phyloP scores from a whole-genome alignment of 1,139 yeast genomes.

The Zhuliangozyma parablackwelliae region DNA sequence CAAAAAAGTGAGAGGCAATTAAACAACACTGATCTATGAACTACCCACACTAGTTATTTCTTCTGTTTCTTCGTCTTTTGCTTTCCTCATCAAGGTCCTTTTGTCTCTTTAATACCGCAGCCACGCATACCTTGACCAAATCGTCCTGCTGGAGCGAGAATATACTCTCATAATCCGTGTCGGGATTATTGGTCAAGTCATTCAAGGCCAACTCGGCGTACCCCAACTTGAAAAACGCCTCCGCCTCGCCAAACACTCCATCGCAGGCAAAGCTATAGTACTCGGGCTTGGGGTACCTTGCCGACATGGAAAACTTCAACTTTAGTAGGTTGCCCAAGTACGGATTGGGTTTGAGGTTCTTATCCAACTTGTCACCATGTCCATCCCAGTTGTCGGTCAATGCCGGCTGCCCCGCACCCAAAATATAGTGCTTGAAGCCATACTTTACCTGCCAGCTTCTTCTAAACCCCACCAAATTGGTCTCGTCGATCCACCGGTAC shows the following conservation, averaged over 20 bases:
- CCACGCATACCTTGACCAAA: slow-evolving; percentile 13
- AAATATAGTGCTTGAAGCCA: slow-evolving; percentile 8
- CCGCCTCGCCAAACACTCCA: slow-evolving; percentile 9
- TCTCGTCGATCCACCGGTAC: slow-evolving; percentile 11
- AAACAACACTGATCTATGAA: too few relatives aligned
- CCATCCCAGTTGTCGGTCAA: slow-evolving; percentile 13
- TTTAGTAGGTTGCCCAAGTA: slow-evolving; percentile 6
- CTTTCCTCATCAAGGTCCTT: slow-evolving; percentile 15
- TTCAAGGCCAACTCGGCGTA: slow-evolving; percentile 10
- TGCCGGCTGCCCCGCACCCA: slow-evolving; percentile 6
- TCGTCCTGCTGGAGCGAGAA: slow-evolving; percentile 9
- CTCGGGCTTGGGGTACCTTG: slow-evolving; percentile 5
- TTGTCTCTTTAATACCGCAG: slow-evolving; percentile 11
- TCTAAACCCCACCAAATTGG: background rate
- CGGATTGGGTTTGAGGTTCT: slow-evolving; percentile 4
- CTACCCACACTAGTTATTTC: too few relatives aligned
- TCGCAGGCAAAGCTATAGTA: slow-evolving; percentile 7
- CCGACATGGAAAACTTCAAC: background rate
- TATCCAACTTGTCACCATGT: slow-evolving; percentile 6
- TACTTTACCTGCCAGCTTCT: slow-evolving; percentile 6
- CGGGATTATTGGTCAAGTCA: background rate
- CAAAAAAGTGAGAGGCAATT: too few relatives aligned
- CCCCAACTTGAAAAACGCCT: slow-evolving; percentile 7
- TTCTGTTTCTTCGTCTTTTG: too few relatives aligned
- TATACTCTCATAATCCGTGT: slow-evolving; percentile 9